Percentiles rank a stretch among this genome's conserved stretches.
Evolutionary conservation across 768 basidiomycete species (phyloP).

Genomic region (Mycena sanguinolenta): DNA sequence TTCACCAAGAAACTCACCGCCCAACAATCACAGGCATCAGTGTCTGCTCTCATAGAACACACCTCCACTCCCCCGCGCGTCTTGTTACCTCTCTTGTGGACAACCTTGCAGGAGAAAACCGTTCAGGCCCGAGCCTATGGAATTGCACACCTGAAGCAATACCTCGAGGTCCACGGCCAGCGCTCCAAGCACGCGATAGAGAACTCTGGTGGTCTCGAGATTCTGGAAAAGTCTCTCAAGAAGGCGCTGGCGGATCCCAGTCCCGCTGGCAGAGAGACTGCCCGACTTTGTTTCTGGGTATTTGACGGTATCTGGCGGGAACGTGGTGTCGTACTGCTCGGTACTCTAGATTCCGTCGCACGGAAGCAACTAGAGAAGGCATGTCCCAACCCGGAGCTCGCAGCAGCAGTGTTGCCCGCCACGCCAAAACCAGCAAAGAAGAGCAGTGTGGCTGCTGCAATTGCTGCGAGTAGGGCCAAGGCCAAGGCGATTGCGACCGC

Average conservation of each 20-base stretch:
- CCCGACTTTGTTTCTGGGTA: slow-evolving; percentile 83
- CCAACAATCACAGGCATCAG: slow-evolving; percentile 83
- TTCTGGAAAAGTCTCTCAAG: slow-evolving; percentile 80
- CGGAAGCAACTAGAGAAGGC: slow-evolving; percentile 90
- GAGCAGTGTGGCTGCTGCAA: slow-evolving; percentile 85
- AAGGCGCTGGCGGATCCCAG: slow-evolving; percentile 85
- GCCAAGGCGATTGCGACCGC: slow-evolving; percentile 87
- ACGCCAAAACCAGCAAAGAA: slow-evolving; percentile 78
- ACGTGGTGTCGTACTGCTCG: slow-evolving; percentile 72
- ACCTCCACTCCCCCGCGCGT: slow-evolving; percentile 80
- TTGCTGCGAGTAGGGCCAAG: slow-evolving; percentile 91
- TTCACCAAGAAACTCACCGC: slow-evolving; percentile 95
- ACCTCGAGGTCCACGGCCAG: slow-evolving; percentile 79
- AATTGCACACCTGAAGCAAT: slow-evolving; percentile 79
- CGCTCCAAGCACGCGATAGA: slow-evolving; percentile 79
- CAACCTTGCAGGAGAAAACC: slow-evolving; percentile 83
- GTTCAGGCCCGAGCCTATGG: slow-evolving; percentile 78
- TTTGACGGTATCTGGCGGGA: slow-evolving; percentile 84
- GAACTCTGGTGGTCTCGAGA: slow-evolving; percentile 73
- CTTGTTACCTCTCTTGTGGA: slow-evolving; percentile 77
- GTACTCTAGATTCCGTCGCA: slow-evolving; percentile 73
- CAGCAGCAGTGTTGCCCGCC: slow-evolving; percentile 54
- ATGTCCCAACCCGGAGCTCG: slow-evolving; percentile 73
- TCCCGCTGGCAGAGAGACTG: slow-evolving; percentile 80
- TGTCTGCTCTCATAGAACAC: slow-evolving; percentile 75